phyloP scores from a whole-genome alignment of 2,329 filamentous ascomycete species.

The Clarireedia sp. region DNA sequence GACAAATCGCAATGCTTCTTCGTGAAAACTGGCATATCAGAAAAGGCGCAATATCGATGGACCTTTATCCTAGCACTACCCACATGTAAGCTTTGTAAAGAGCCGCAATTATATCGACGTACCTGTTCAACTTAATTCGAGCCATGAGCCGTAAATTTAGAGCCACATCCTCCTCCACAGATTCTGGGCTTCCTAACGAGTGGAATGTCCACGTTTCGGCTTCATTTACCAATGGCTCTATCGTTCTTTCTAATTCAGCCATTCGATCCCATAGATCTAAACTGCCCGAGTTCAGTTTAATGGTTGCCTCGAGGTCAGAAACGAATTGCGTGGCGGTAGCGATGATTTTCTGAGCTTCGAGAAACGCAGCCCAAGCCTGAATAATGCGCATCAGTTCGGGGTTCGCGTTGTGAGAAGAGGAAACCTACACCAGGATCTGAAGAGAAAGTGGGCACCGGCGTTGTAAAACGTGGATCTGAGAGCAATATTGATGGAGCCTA shows the following conservation, averaged over 20 bases:
- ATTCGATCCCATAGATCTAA: constrained; percentile 31
- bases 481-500: constrained; percentile 38
- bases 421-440: constrained; percentile 34
- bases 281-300: constrained; percentile 34
- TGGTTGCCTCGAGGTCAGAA: constrained; percentile 38
- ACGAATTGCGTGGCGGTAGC: constrained; percentile 40
- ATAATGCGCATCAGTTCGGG: neutral
- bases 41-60: constrained; percentile 45
- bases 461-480: constrained; percentile 38
- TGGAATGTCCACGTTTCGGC: constrained; percentile 19
- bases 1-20: constrained; percentile 42
- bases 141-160: constrained; percentile 40
- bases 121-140: constrained; percentile 35
- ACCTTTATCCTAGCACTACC: constrained; percentile 42
- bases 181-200: too few relatives aligned
- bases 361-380: constrained; percentile 34
- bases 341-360: constrained; percentile 42
- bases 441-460: constrained; percentile 35
- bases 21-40: constrained; percentile 41
- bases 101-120: too few relatives aligned
- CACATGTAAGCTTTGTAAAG: too few relatives aligned
- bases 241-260: constrained; percentile 20
- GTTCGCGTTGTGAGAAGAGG: neutral
- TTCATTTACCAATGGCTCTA: constrained; percentile 20
- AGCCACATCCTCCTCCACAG: constrained; percentile 31